Evolutionary conservation across 148 eudicot species (phyloP).

Genomic region (Dianthus caryophyllus): DNA sequence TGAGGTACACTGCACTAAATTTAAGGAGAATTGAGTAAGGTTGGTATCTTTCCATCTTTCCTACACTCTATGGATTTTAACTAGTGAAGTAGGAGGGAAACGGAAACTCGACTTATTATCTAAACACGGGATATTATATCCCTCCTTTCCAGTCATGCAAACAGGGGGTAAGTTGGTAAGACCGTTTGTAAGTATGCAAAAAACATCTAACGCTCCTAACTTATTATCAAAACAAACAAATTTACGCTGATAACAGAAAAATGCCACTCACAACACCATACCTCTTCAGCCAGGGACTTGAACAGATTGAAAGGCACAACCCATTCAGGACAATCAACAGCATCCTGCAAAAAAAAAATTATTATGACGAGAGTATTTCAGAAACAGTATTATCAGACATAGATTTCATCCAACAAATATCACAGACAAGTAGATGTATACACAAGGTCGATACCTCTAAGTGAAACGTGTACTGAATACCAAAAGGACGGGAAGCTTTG

Average conservation of each 20-base stretch:
- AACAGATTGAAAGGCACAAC: constrained; percentile 81
- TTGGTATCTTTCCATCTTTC: neutral
- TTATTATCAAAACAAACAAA: neutral
- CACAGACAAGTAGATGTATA: constrained; percentile 19
- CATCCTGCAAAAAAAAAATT: constrained; percentile 60
- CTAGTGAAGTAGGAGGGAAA: too few relatives aligned
- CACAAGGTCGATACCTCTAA: constrained; percentile 56
- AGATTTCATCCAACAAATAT: neutral
- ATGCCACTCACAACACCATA: constrained; percentile 9
- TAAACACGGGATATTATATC: neutral
- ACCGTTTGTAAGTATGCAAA: neutral
- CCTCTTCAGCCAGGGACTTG: constrained; percentile 97
- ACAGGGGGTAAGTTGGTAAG: neutral
- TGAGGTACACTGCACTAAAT: too few relatives aligned
- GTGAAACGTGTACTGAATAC: constrained; percentile 89
- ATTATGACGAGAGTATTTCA: neutral
- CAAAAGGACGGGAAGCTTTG: constrained; percentile 83
- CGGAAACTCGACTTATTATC: too few relatives aligned
- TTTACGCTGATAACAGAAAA: neutral
- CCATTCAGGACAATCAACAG: constrained; percentile 99
- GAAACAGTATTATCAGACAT: neutral
- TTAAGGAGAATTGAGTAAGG: too few relatives aligned
- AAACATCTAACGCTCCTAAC: neutral
- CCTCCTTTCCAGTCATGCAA: constrained; percentile 23
- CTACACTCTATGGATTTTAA: too few relatives aligned